Base-by-base conservation (phyloP, 2,329 filamentous ascomycete species). In the Pseudopyricularia javanii region DNA sequence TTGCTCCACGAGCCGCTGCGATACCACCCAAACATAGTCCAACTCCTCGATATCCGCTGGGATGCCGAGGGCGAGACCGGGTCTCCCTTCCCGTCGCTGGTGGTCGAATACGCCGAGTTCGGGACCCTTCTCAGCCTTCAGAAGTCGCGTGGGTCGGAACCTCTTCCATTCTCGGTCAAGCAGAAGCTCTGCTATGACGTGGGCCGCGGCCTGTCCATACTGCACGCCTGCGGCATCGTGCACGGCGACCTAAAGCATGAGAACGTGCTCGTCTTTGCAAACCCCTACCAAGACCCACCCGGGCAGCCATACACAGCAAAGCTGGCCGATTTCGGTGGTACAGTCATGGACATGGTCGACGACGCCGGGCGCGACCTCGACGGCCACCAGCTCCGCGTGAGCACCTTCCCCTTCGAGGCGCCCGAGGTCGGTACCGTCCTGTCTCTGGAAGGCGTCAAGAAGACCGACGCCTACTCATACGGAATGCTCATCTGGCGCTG, bases 211-310 rank as follows among this genome's bases (percentile, higher is more conserved):
- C 49, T 57, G 7, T 17, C 17, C 7, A 49, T 56, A 26, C 32
- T 57, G 5, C 56, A 57, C 47, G 43, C 35, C 1, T 47, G 51
- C 22, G 54, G 54, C 30, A 50, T 57, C 17, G 45, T 52, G 4
- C 54, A 54, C 34, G 56, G 56, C 8, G 54, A 57, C 28, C 22
- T 57, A 8, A 55, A 57, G 48, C 51, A 48, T 7, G 54, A 53
- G 5, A 57, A 57, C 37, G 50, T 57, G 15, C 34, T 55, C 3
- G 49, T 57, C n/a, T 71, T 51, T n/a, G 49, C 55, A 9, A 57
- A 57, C 43, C 52, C 20, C 14, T 54, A 55, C 28, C 7, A 49
- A 5, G 51, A 34, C 7, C 52, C 50, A 4, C 43, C 47, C 4
- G 55, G 54, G 28, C 55, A 57, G 48, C 55, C 55, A 4, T 57